Conservation (phyloP, 768 basidiomycete species). For the Lactarius hatsudake region DNA sequence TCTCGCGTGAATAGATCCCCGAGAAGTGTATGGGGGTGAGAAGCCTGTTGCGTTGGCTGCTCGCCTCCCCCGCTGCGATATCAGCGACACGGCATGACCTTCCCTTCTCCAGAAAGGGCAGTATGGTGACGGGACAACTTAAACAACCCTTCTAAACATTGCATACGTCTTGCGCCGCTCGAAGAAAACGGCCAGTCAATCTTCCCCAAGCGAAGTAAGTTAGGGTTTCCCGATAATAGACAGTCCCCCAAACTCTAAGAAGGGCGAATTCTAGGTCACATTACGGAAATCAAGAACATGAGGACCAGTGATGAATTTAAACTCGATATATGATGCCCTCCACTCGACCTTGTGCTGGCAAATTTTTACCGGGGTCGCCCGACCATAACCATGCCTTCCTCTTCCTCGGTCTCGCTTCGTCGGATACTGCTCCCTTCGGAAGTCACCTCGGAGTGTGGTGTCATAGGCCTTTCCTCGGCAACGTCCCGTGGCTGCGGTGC, state of each 20-base stretch:
- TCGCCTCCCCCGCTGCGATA: not conserved
- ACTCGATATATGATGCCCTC: constrained; percentile 9
- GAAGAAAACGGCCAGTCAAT: not conserved
- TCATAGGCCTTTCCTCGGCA: constrained; percentile 17
- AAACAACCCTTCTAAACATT: not conserved
- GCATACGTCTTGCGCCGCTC: not conserved
- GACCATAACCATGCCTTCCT: constrained; percentile 80
- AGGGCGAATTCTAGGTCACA: not conserved
- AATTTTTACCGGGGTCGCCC: constrained; percentile 47
- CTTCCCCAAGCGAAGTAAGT: not conserved
- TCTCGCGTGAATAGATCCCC: not conserved
- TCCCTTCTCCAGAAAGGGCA: not conserved
- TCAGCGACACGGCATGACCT: not conserved
- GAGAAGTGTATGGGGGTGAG: not conserved
- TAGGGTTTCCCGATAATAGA: not conserved
- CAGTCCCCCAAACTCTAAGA: constrained; percentile 2
- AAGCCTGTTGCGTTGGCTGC: not conserved
- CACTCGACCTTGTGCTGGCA: not conserved
- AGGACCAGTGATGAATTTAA: not conserved
- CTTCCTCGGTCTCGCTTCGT: constrained; percentile 76
- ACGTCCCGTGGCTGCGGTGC: constrained; percentile 4
- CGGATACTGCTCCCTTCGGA: constrained; percentile 35
- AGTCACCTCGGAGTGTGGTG: constrained; percentile 34
- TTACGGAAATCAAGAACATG: constrained; percentile 15
- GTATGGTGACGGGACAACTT: not conserved